phyloP scores from a whole-genome alignment of 305 asterid species.

The Coffea humblotiana region DNA sequence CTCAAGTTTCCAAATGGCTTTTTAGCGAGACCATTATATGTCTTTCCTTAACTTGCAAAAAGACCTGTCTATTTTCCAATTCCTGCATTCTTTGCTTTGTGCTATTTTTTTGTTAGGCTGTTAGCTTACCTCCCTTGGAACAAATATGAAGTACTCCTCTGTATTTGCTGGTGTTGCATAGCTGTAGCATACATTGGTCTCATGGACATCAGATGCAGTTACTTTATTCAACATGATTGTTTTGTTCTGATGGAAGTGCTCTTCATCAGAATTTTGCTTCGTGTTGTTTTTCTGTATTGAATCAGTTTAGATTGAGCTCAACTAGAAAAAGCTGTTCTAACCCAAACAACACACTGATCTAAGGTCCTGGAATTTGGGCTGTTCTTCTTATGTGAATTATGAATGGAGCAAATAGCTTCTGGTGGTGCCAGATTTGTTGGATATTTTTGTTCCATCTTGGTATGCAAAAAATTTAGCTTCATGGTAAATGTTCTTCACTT shows the following conservation, averaged over 20 bases:
- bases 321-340: background rate
- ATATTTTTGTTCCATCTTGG: no score
- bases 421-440: background rate
- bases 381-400: background rate
- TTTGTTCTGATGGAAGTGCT: background rate
- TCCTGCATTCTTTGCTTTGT: background rate
- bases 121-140: background rate
- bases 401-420: background rate
- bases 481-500: slow-evolving; percentile 13
- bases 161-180: background rate
- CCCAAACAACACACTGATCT: background rate
- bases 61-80: background rate
- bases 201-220: background rate
- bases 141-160: background rate
- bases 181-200: background rate
- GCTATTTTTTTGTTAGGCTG: background rate
- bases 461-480: background rate
- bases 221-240: background rate
- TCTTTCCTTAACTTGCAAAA: background rate
- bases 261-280: background rate
- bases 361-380: background rate
- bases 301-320: background rate
- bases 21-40: background rate
- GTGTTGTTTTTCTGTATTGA: background rate
- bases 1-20: background rate